Evolutionary conservation across 2,329 filamentous ascomycete species (phyloP).

Genomic region (Nothomitra cinnamomea): DNA sequence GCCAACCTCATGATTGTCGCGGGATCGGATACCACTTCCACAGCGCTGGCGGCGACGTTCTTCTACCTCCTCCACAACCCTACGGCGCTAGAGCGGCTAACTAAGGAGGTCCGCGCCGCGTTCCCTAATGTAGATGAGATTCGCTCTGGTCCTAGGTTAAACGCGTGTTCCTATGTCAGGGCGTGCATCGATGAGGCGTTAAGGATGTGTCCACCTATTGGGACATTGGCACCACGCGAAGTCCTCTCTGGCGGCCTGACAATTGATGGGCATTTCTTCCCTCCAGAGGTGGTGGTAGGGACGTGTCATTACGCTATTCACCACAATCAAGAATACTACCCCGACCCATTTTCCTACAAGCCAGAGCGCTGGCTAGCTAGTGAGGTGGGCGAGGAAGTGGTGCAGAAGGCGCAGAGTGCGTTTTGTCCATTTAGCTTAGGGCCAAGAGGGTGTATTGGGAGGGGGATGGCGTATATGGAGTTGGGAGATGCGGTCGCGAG

Average conservation of each 20-base stretch:
- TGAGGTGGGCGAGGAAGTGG: background rate
- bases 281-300: slow-evolving; percentile 43
- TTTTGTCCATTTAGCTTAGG: slow-evolving; percentile 1
- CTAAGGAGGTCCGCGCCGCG: slow-evolving; percentile 33
- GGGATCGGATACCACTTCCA: slow-evolving; percentile 53
- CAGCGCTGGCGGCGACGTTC: slow-evolving; percentile 38
- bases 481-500: slow-evolving; percentile 7
- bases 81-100: slow-evolving; percentile 29
- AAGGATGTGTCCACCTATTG: slow-evolving; percentile 45
- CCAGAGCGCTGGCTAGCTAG: slow-evolving; percentile 49
- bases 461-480: slow-evolving; percentile 9
- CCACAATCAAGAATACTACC: slow-evolving; percentile 46
- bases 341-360: slow-evolving; percentile 37
- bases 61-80: slow-evolving; percentile 44
- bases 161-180: slow-evolving; percentile 38
- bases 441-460: slow-evolving; percentile 1
- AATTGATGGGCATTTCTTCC: slow-evolving; percentile 36
- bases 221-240: slow-evolving; percentile 42
- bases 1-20: slow-evolving; percentile 57
- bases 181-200: slow-evolving; percentile 50
- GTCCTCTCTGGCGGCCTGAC: slow-evolving; percentile 37
- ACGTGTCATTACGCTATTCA: slow-evolving; percentile 52
- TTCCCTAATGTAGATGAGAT: slow-evolving; percentile 39
- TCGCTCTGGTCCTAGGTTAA: slow-evolving; percentile 23
- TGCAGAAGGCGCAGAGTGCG: background rate